Evolutionary conservation across 371 early-diverging fungal species (phyloP), one percentile per base, ranked within the genome.

Genomic region (Mucor mucedo): DNA sequence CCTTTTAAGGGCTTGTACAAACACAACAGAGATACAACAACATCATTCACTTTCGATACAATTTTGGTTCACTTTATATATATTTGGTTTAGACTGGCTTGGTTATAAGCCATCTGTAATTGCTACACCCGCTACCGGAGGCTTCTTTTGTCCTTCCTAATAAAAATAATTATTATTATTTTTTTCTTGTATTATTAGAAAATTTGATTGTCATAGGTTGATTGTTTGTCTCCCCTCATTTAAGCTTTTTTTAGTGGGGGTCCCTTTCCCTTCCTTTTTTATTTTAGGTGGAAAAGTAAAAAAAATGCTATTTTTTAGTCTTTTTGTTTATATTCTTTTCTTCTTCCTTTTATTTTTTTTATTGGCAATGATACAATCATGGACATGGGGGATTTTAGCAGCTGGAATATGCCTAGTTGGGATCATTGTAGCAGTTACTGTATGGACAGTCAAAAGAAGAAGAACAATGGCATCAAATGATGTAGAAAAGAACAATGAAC

Each of bases 61-160:
- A 21, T 72, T 78, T 52, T 68, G 72, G 70, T 62, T 78, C 28
- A 72, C 75, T 3, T 14, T 78, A 13, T 58, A 72, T 60, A 58
- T 74, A 27, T 64, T 58, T 62, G 70, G 67, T 10, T 39, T 74
- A 33, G 75, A 74, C 53, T 75, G 75, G 75, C 45, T 64, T 14
- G 66, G 66, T 5, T 75, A 70, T 45, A 66, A 65, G n/a, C 75
- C 78, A 14, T 72, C 70, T 9, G 40, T 75, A 4, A 66, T 72
- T 33, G 72, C 72, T 30, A 58, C 66, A 16, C 58, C 68, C 9
- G 67, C 66, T 13, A 70, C 62, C 29, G 67, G 70, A 44, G 62
- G 66, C 2, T 67, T 67, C 32, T 42, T 54, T 16, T 67, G 68
- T 49, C 68, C 68, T 38, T 57, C 41, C 21, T 38, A 50, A 29